A percentile compares a stretch with the other conserved stretches of the same genome.
These are phyloP conservation scores for Rugonectria rugulosa DNA, from an alignment of 2,329 filamentous ascomycete species.

Conservation along the genomic window DNA sequence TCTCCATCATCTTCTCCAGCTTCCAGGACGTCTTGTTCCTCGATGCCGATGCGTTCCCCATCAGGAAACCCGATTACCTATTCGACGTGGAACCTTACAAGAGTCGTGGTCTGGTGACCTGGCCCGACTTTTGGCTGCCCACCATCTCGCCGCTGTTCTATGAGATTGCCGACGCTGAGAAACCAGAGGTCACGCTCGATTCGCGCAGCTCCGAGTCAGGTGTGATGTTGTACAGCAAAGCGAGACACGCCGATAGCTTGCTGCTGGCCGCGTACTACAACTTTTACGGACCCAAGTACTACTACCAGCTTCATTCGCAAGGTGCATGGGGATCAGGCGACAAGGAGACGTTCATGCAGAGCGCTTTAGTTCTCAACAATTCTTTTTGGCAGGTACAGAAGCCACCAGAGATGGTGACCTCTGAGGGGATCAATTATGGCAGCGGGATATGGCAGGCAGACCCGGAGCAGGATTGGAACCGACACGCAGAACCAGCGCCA, in stretches of 20 bases:
- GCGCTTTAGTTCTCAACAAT: constrained; percentile 27
- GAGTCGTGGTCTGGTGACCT: constrained; percentile 29
- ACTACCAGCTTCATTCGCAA: constrained; percentile 38
- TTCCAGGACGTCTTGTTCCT: constrained; percentile 35
- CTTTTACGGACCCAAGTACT: constrained; percentile 32
- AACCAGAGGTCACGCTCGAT: constrained; percentile 26
- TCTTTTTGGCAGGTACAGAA: constrained; percentile 31
- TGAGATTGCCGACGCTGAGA: constrained; percentile 23
- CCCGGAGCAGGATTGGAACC: constrained; percentile 32
- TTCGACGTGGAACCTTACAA: constrained; percentile 30
- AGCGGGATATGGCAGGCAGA: constrained; percentile 38
- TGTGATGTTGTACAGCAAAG: constrained; percentile 33
- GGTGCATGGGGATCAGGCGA: constrained; percentile 36
- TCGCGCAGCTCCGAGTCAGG: constrained; percentile 34
- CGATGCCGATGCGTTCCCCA: constrained; percentile 34
- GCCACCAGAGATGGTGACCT: constrained; percentile 19
- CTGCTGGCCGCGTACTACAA: constrained; percentile 35
- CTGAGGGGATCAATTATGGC: constrained; percentile 28
- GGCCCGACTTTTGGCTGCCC: constrained; percentile 38
- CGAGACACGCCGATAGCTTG: constrained; percentile 31
- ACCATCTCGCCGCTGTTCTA: constrained; percentile 36
- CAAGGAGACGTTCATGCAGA: constrained; percentile 36
- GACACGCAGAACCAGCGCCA: background rate
- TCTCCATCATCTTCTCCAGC: constrained; percentile 34
- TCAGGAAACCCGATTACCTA: constrained; percentile 28